A percentile compares a stretch with the other conserved stretches of the same genome.
These are phyloP conservation scores for Lathyrus aphaca DNA, from an alignment of 306 rosid species.

Conservation along the genomic window DNA sequence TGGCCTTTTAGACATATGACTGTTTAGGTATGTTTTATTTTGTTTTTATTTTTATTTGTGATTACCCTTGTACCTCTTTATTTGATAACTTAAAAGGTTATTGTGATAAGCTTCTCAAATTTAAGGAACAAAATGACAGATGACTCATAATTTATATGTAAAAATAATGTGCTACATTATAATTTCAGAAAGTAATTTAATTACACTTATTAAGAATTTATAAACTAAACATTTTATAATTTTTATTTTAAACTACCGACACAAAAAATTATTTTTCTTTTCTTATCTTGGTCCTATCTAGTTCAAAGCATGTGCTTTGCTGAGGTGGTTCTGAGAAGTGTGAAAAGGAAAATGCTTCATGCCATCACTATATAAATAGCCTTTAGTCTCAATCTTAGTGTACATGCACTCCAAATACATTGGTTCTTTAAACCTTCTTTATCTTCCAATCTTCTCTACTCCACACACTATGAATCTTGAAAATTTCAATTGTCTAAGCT, in stretches of 20 bases:
- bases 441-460: conserved; percentile 23
- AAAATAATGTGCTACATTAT: background rate
- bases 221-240: background rate
- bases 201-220: background rate
- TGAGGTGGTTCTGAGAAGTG: conserved; percentile 33
- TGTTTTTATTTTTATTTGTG: too few relatives aligned
- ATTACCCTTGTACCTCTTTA: too few relatives aligned
- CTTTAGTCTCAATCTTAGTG: background rate
- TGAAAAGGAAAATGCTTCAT: background rate
- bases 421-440: conserved; percentile 26
- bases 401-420: conserved; percentile 43
- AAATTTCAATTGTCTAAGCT: conserved; percentile 39
- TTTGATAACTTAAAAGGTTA: too few relatives aligned
- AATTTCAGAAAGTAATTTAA: background rate
- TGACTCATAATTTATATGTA: too few relatives aligned
- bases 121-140: too few relatives aligned
- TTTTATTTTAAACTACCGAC: background rate
- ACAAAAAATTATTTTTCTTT: background rate
- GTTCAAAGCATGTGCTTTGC: conserved; percentile 13
- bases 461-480: conserved; percentile 48
- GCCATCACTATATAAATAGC: conserved; percentile 33
- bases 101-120: too few relatives aligned
- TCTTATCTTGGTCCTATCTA: background rate
- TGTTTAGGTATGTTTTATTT: too few relatives aligned
- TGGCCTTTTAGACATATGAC: too few relatives aligned